These are phyloP conservation scores for Erodium trifolium DNA, from an alignment of 441 rosid species.

Conservation along the genomic window DNA sequence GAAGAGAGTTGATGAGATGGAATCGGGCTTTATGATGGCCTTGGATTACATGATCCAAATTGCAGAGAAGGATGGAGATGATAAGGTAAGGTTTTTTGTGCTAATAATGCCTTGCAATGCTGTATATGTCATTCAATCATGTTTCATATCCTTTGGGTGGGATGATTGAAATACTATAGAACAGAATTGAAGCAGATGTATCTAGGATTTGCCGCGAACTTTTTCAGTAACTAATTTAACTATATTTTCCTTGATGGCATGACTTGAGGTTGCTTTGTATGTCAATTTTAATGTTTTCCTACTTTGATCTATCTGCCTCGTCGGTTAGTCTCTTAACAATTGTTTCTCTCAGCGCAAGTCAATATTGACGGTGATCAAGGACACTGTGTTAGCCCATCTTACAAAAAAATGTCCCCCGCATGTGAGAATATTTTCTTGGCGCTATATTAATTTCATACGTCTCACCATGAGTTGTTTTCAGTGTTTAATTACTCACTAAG, in stretches of 20 bases:
- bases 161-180: neutral
- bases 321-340: constrained; percentile 8
- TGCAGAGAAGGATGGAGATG: constrained; percentile 77
- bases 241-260: neutral
- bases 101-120: neutral
- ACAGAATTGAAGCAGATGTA: neutral
- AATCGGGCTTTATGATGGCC: constrained; percentile 90
- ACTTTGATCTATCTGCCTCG: neutral
- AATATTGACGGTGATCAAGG: constrained; percentile 81
- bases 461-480: neutral
- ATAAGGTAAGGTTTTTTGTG: constrained; percentile 38
- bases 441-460: neutral
- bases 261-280: neutral
- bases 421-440: constrained; percentile 34
- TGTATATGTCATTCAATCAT: neutral
- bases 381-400: constrained; percentile 77
- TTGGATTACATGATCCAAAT: constrained; percentile 84
- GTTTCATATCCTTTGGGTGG: neutral
- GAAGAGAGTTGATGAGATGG: constrained; percentile 90
- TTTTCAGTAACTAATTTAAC: neutral
- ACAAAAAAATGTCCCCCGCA: constrained; percentile 80
- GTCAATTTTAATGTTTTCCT: neutral
- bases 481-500: neutral
- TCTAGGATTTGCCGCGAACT: neutral
- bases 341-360: constrained; percentile 57